A percentile compares a stretch with the other conserved stretches of the same genome.
Evolutionary conservation across 2,329 filamentous ascomycete genomes (phyloP).

Genomic region (Fusarium sp.): DNA sequence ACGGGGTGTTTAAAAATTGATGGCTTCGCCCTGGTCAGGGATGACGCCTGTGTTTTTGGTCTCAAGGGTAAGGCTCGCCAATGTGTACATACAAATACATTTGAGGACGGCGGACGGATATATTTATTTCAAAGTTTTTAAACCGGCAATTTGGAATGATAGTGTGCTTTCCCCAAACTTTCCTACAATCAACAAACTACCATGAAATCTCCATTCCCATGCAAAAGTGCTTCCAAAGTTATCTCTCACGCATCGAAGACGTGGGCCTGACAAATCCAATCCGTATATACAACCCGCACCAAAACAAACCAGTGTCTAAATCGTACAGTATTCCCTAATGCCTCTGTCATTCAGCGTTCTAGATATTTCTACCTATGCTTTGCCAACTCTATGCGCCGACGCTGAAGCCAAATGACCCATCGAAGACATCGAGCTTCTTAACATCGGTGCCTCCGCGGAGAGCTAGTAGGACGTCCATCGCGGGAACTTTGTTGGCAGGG

Average conservation of each 20-base stretch:
- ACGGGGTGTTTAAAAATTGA: neutral
- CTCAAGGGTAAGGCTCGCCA: neutral
- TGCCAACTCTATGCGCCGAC: constrained; percentile 55
- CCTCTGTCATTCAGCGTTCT: constrained; percentile 1
- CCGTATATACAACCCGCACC: constrained; percentile 38
- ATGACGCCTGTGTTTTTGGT: neutral
- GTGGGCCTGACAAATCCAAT: constrained; percentile 20
- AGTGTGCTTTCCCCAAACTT: neutral
- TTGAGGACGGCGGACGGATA: neutral
- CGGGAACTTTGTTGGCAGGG: constrained; percentile 64
- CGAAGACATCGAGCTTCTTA: constrained; percentile 65
- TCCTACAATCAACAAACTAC: neutral
- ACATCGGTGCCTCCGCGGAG: constrained; percentile 61
- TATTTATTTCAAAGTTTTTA: neutral
- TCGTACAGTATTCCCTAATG: constrained; percentile 34
- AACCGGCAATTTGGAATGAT: constrained; percentile 25
- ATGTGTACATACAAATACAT: neutral
- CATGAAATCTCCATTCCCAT: constrained; percentile 6
- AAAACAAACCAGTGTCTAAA: constrained; percentile 33
- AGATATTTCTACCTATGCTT: neutral
- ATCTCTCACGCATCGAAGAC: neutral
- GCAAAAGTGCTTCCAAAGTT: constrained; percentile 5
- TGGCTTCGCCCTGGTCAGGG: neutral
- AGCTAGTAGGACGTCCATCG: constrained; percentile 64
- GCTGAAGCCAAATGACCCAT: constrained; percentile 69